A percentile compares a stretch with the other conserved stretches of the same genome.
Conservation (phyloP, 1,284 basidiomycete species). For the Trichosporon coremiiforme region DNA sequence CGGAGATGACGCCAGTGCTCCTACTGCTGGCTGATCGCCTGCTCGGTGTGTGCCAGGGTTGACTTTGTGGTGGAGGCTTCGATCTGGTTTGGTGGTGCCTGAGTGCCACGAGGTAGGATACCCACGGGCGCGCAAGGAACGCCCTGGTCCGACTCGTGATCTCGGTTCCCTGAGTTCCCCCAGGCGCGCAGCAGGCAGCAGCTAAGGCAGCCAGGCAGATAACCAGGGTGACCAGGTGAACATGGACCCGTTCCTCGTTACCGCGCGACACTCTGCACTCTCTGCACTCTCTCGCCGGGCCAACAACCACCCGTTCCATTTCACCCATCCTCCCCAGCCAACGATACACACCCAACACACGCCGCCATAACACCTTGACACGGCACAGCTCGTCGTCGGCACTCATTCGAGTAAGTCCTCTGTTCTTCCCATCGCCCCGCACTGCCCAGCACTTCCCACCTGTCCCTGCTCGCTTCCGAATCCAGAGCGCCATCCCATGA, state of each 20-base stretch:
- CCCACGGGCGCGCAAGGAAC: slow-evolving; percentile 5
- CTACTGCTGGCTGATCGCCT: too few species aligned
- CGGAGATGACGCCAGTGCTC: slow-evolving; percentile 2
- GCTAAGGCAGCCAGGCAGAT: too few species aligned
- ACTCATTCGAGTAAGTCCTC: neutral
- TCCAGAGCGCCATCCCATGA: slow-evolving; percentile 1
- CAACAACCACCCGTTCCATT: neutral
- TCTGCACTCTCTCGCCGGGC: too few species aligned
- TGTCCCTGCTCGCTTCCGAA: neutral
- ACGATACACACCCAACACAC: neutral
- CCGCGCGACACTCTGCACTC: neutral
- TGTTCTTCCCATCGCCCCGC: neutral
- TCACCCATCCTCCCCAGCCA: neutral
- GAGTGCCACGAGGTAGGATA: neutral
- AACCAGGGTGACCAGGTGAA: neutral
- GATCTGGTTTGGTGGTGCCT: neutral
- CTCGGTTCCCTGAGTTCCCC: neutral
- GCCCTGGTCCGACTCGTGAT: slow-evolving; percentile 8
- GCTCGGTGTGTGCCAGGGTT: neutral
- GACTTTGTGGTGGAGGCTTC: slow-evolving; percentile 7
- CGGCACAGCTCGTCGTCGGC: neutral
- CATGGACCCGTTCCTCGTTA: neutral
- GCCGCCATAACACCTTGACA: neutral
- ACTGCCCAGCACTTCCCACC: neutral
- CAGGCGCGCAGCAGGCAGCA: slow-evolving; percentile 1